Base-by-base conservation (phyloP, 2,329 filamentous ascomycete species). In the Ceratocystis huliohia region DNA sequence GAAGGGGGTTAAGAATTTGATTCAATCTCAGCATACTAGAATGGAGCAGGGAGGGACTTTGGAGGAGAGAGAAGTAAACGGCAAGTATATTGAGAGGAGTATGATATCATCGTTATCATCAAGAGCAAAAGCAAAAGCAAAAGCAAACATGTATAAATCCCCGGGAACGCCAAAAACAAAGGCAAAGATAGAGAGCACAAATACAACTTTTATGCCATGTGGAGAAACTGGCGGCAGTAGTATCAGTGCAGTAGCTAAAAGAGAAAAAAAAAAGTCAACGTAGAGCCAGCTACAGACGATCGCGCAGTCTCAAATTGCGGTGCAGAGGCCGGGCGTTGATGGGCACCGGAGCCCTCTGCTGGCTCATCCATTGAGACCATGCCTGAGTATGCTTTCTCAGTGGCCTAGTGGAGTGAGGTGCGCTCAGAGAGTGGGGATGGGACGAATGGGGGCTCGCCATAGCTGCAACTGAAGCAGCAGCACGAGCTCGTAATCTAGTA, bases 391-490 rank as follows among this genome's bases (percentile, higher is more conserved):
- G 64, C 45, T 61, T 65, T 28, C 66, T 46, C 41, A 50, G 37
- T 33, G 25, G 48, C 25, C 56, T 20, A 64, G 37, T 33, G 56
- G 56, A 13, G 4, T 37, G 25, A 59, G 28, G n/a, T 37, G 5
- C 7, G 15, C 3, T 8, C 5, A 6, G 25, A 20, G 56, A 59
- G 56, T n/a, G 8, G 28, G 56, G 4, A 53, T 25, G 10, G 48
- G 56, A 3, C 37, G 13, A 37, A 37, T 59, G n/a, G 30, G 48
- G 5, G 20, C 13, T 59, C 30, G 56, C 15, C 56, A 15, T 30
- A 8, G 56, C 56, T 17, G 56, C 28, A 59, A 30, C 20, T 17
- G 25, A 37, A 37, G 28, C 7, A 71, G 78, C 71, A 77, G 75
- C 69, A 57, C 5, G 22, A 20, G 28, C 33, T n/a, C 33, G 33